A percentile compares a stretch with the other conserved stretches of the same genome.
These are phyloP conservation scores for Pulveroboletus sp. DNA, from an alignment of 768 basidiomycete species.

Conservation along the genomic window DNA sequence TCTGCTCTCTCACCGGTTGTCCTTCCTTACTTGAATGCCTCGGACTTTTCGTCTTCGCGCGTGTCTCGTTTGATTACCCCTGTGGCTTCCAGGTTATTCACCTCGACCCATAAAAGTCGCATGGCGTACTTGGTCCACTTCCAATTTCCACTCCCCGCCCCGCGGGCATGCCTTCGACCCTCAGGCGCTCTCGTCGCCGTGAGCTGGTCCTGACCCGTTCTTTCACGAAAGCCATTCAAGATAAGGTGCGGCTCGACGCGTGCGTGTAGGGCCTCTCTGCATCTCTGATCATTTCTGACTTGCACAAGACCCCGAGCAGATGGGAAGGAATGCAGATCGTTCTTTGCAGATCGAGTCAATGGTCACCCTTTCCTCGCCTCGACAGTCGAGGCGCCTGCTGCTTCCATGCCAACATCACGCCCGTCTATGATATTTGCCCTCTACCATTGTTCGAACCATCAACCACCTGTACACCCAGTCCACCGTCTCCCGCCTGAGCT, in stretches of 20 bases:
- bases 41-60: slow-evolving; percentile 14
- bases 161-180: slow-evolving; percentile 36
- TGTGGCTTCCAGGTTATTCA: slow-evolving; percentile 25
- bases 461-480: slow-evolving; percentile 44
- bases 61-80: slow-evolving; percentile 11
- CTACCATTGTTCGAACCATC: slow-evolving; percentile 19
- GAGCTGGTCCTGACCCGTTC: slow-evolving; percentile 47
- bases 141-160: slow-evolving; percentile 15
- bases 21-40: slow-evolving; percentile 7
- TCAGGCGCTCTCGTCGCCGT: slow-evolving; percentile 45
- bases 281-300: slow-evolving; percentile 3
- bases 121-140: slow-evolving; percentile 8
- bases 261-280: slow-evolving; percentile 18
- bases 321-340: slow-evolving; percentile 16
- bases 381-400: slow-evolving; percentile 13
- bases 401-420: slow-evolving; percentile 17
- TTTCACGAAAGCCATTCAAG: slow-evolving; percentile 44
- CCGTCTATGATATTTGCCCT: slow-evolving; percentile 28
- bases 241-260: slow-evolving; percentile 33
- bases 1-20: slow-evolving; percentile 10
- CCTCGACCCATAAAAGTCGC: slow-evolving; percentile 28
- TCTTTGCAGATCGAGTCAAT: slow-evolving; percentile 22
- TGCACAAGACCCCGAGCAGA: slow-evolving; percentile 14
- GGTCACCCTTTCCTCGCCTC: slow-evolving; percentile 10
- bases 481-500: slow-evolving; percentile 59